These are phyloP conservation scores for Alternaria ethzedia DNA, from an alignment of 2,329 filamentous ascomycete species.

Conservation along the genomic window DNA sequence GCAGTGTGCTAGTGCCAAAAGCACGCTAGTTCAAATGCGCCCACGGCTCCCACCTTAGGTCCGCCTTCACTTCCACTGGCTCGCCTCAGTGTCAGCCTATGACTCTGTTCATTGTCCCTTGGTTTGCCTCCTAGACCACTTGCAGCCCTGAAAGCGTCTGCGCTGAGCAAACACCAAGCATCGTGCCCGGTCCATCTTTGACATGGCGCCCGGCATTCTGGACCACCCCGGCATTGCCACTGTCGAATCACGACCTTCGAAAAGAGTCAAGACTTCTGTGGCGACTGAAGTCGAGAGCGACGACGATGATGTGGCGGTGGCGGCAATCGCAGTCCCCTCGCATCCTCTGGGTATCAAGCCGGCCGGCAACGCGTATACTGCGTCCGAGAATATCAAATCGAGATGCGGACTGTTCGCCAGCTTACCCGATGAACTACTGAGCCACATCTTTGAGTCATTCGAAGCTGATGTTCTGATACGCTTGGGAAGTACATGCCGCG, in stretches of 20 bases:
- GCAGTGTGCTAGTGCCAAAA: constrained; percentile 21
- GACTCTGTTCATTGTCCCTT: constrained; percentile 14
- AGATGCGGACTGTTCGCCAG: constrained; percentile 69
- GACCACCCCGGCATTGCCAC: constrained; percentile 27
- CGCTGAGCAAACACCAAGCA: constrained; percentile 11
- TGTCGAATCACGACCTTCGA: constrained; percentile 43
- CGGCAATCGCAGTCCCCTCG: constrained; percentile 66
- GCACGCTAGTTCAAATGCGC: constrained; percentile 11
- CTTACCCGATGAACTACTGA: constrained; percentile 82
- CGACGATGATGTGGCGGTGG: constrained; percentile 51
- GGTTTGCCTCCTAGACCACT: constrained; percentile 7
- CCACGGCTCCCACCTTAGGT: constrained; percentile 6
- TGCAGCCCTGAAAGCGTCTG: constrained; percentile 8
- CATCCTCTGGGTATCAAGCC: constrained; percentile 89
- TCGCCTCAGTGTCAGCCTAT: constrained; percentile 3
- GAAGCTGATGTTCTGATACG: constrained; percentile 66
- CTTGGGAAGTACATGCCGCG: constrained; percentile 81
- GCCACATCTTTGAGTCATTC: constrained; percentile 76
- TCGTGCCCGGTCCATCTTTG: constrained; percentile 11
- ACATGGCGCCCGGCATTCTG: constrained; percentile 45
- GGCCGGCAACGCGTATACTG: constrained; percentile 79
- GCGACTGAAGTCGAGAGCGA: constrained; percentile 24
- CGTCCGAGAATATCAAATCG: constrained; percentile 69
- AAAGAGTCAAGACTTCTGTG: constrained; percentile 41
- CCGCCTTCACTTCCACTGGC: constrained; percentile 18